Percentiles rank a stretch among this genome's conserved stretches.
Evolutionary conservation across 139 green algal genomes (phyloP).

Genomic region (Ettlia oleoabundans): DNA sequence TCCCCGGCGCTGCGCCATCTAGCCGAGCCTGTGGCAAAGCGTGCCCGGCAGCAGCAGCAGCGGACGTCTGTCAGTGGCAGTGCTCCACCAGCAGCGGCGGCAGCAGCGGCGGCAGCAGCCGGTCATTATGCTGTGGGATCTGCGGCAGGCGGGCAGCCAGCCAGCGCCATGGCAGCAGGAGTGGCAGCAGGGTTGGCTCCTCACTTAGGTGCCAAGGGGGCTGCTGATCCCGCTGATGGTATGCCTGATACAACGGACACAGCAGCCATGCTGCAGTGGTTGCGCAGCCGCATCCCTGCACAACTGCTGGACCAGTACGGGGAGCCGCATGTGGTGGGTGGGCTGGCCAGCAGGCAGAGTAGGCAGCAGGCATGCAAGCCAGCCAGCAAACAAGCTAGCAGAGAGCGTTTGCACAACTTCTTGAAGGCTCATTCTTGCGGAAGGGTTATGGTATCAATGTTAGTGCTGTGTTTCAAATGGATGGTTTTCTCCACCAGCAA

Average conservation of each 20-base stretch:
- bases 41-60: neutral
- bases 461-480: too few relatives aligned
- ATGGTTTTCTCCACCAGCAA: too few relatives aligned
- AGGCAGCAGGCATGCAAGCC: neutral
- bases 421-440: too few relatives aligned
- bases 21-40: too few relatives aligned
- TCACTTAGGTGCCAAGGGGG: neutral
- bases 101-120: neutral
- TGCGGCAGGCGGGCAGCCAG: too few relatives aligned
- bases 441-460: too few relatives aligned
- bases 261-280: conserved; percentile 7
- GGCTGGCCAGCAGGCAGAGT: too few relatives aligned
- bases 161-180: neutral
- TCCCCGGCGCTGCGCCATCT: neutral
- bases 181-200: neutral
- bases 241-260: conserved; percentile 9
- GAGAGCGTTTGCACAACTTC: neutral
- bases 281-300: conserved; percentile 15
- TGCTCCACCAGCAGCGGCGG: neutral
- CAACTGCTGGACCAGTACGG: conserved; percentile 24
- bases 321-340: conserved; percentile 3
- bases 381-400: neutral
- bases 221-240: neutral
- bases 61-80: neutral
- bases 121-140: neutral